These are phyloP conservation scores for Trametes versicolor DNA, from an alignment of 1,284 basidiomycete species.

Conservation along the genomic window DNA sequence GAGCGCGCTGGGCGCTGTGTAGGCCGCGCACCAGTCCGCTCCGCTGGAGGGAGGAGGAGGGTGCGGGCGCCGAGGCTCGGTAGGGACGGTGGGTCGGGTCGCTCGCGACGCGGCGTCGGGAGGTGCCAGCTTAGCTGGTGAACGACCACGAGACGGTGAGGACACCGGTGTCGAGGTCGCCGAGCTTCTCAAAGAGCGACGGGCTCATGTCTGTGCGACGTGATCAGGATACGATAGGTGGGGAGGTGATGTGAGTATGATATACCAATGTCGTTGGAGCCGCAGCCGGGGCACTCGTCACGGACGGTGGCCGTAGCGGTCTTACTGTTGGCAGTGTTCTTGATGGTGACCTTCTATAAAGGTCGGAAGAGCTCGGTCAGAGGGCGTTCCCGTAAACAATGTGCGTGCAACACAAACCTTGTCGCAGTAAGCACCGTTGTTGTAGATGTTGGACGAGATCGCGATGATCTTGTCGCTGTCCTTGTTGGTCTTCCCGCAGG, in stretches of 20 bases:
- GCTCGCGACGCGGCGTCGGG: conserved; percentile 6
- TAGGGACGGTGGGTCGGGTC: conserved; percentile 7
- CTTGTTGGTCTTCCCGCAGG: conserved; percentile 46
- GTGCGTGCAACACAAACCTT: conserved; percentile 22
- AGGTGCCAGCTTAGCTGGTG: conserved; percentile 22
- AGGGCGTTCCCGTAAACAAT: no score
- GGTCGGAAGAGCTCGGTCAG: not conserved
- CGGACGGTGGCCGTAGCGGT: conserved; percentile 29
- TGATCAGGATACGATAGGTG: not conserved
- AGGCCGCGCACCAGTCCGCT: conserved; percentile 7
- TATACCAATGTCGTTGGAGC: conserved; percentile 33
- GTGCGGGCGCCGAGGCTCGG: not conserved
- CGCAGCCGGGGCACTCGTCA: conserved; percentile 34
- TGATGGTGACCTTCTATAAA: conserved; percentile 31
- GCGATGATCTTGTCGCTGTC: conserved; percentile 49
- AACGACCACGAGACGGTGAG: conserved; percentile 37
- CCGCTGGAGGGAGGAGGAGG: conserved; percentile 15
- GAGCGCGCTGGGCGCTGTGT: conserved; percentile 11
- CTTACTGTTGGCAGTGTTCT: conserved; percentile 31
- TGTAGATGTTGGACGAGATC: conserved; percentile 36
- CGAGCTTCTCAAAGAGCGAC: conserved; percentile 38
- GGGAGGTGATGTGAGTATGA: not conserved
- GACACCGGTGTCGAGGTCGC: conserved; percentile 34
- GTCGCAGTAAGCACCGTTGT: conserved; percentile 29
- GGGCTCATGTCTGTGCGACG: conserved; percentile 36